phyloP scores from a whole-genome alignment of 2,329 filamentous ascomycete genomes.

The Sclerotinia subarctica region DNA sequence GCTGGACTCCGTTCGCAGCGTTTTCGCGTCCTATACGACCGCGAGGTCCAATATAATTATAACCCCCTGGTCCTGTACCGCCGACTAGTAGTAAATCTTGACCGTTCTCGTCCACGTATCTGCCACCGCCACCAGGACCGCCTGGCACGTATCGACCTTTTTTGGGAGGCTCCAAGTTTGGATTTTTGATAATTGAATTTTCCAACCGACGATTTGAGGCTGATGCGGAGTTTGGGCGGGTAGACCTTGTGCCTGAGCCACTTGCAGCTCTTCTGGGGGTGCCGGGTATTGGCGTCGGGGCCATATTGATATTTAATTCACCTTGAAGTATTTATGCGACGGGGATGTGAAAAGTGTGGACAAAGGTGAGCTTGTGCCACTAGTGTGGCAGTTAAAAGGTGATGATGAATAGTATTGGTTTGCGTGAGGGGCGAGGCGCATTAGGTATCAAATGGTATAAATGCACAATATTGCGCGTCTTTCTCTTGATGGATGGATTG shows the following conservation, averaged over 20 bases:
- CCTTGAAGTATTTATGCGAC: conserved; percentile 11
- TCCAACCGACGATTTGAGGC: conserved; percentile 26
- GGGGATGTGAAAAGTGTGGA: conserved; percentile 11
- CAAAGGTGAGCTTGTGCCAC: conserved; percentile 17
- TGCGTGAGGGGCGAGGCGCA: conserved; percentile 21
- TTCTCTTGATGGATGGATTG: background rate
- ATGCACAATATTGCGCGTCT: conserved; percentile 20
- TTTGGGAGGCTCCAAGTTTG: conserved; percentile 51
- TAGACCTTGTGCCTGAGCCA: conserved; percentile 20
- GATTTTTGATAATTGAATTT: conserved; percentile 29
- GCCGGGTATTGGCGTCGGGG: conserved; percentile 19
- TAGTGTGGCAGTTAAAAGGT: conserved; percentile 10
- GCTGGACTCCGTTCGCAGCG: conserved; percentile 45
- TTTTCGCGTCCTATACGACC: conserved; percentile 53
- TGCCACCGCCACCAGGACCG: conserved; percentile 78
- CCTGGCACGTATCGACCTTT: conserved; percentile 77
- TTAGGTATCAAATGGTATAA: conserved; percentile 11
- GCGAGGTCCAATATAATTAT: conserved; percentile 51
- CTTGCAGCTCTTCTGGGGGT: conserved; percentile 20
- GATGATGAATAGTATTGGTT: conserved; percentile 10
- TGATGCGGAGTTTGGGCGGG: conserved; percentile 32
- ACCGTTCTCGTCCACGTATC: conserved; percentile 73
- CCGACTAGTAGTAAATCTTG: conserved; percentile 53
- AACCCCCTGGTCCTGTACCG: conserved; percentile 47
- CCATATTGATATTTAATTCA: conserved; percentile 17